Percentiles rank a stretch among this genome's conserved stretches.
Conservation (phyloP, 176 grass and related monocot species). For the Microstegium vimineum region DNA sequence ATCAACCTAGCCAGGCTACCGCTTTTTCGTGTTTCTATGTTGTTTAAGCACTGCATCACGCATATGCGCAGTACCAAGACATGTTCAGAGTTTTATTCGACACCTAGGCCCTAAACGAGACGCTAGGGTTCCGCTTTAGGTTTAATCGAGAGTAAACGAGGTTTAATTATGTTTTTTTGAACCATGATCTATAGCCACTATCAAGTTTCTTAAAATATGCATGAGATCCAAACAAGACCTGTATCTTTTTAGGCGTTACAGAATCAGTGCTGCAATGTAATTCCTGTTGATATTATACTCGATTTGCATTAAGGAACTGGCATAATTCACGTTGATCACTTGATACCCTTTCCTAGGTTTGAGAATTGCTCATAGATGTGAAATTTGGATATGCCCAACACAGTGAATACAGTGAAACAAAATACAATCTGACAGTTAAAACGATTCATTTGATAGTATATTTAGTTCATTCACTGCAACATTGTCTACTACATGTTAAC, state of each 20-base stretch:
- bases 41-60: no score
- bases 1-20: no score
- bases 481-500: conserved; percentile 7
- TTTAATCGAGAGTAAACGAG: no score
- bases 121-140: no score
- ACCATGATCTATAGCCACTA: no score
- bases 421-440: not conserved
- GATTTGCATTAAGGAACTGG: not conserved
- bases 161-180: no score
- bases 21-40: no score
- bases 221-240: not conserved
- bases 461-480: not conserved
- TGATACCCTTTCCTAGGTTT: not conserved
- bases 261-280: not conserved
- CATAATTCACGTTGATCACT: not conserved
- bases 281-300: not conserved
- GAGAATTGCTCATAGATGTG: not conserved
- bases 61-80: no score
- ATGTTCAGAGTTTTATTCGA: no score
- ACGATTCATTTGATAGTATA: not conserved
- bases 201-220: not conserved
- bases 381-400: not conserved
- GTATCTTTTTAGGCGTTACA: not conserved
- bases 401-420: not conserved
- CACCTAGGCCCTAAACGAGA: no score